Evolutionary conservation across 345 rosid species (phyloP).

Genomic region (Rubroshorea leprosula): DNA sequence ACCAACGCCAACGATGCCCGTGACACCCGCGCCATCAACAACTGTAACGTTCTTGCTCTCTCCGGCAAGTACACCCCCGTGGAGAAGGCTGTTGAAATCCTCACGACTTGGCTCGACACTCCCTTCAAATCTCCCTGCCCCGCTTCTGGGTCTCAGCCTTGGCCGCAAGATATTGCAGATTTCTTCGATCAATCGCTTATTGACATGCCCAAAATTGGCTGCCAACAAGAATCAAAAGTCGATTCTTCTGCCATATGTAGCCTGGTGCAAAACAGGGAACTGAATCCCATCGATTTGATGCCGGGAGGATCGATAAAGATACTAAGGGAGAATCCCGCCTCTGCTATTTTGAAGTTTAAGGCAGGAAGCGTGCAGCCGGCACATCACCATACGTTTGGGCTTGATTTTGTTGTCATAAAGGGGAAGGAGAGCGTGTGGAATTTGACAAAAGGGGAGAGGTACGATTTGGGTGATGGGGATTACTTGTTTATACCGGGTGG

Average conservation of each 20-base stretch:
- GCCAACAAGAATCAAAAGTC: constrained; percentile 1
- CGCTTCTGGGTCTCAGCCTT: constrained; percentile 48
- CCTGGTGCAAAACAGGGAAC: constrained; percentile 53
- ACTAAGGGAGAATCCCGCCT: constrained; percentile 72
- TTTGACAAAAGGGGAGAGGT: constrained; percentile 55
- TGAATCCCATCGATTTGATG: constrained; percentile 53
- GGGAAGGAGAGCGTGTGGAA: constrained; percentile 86
- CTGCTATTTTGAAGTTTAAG: constrained; percentile 64
- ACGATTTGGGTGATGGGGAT: constrained; percentile 62
- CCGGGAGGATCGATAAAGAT: constrained; percentile 95
- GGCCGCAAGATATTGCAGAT: constrained; percentile 64
- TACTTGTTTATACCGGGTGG: constrained; percentile 75
- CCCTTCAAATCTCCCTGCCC: constrained; percentile 78
- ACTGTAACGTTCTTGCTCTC: constrained; percentile 72
- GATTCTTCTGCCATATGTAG: constrained; percentile 50
- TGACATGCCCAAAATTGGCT: constrained; percentile 53
- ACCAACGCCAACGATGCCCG: constrained; percentile 56
- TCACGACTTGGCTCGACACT: constrained; percentile 59
- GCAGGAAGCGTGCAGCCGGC: constrained; percentile 91
- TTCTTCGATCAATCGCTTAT: constrained; percentile 51
- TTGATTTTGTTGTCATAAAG: constrained; percentile 61
- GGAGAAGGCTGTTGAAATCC: constrained; percentile 51
- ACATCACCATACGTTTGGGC: constrained; percentile 89
- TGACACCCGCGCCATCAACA: constrained; percentile 71
- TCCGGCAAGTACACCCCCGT: constrained; percentile 53